These are phyloP conservation scores for Magnusiomyces suaveolens DNA, from an alignment of 1,139 yeast species.

Conservation along the genomic window DNA sequence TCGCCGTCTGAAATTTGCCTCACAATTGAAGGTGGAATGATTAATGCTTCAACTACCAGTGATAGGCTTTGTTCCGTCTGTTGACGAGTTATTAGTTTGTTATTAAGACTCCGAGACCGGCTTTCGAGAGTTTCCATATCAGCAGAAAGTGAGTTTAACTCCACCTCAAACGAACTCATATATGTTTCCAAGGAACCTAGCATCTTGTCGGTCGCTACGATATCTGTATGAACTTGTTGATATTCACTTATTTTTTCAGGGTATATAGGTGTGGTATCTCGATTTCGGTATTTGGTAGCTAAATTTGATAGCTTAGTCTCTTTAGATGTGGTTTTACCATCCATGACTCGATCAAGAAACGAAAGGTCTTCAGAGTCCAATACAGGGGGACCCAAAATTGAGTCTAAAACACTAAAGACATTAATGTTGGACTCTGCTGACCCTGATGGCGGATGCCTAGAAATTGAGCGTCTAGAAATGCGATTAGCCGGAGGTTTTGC, in stretches of 20 bases:
- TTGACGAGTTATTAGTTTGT: constrained; percentile 48
- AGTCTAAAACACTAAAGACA: constrained; percentile 10
- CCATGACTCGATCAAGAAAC: background rate
- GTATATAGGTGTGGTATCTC: background rate
- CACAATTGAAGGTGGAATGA: constrained; percentile 54
- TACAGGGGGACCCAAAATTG: constrained; percentile 9
- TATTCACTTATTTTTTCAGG: background rate
- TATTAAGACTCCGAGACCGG: constrained; percentile 50
- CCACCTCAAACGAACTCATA: constrained; percentile 45
- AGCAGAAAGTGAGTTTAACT: constrained; percentile 48
- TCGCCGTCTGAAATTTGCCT: constrained; percentile 28
- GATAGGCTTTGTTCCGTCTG: constrained; percentile 49
- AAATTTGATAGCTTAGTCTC: background rate
- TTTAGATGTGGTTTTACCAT: background rate
- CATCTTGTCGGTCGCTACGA: constrained; percentile 31
- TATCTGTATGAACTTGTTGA: background rate
- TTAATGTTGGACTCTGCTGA: constrained; percentile 12
- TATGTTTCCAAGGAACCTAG: constrained; percentile 35
- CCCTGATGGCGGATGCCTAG: constrained; percentile 17
- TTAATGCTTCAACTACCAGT: constrained; percentile 62
- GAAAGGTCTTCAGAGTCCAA: background rate
- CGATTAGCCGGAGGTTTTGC: constrained; percentile 5
- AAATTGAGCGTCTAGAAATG: constrained; percentile 13
- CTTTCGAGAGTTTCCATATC: constrained; percentile 50
- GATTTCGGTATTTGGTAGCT: background rate